Base-by-base conservation (phyloP, 345 rosid genomes). In the Populus tremula region DNA sequence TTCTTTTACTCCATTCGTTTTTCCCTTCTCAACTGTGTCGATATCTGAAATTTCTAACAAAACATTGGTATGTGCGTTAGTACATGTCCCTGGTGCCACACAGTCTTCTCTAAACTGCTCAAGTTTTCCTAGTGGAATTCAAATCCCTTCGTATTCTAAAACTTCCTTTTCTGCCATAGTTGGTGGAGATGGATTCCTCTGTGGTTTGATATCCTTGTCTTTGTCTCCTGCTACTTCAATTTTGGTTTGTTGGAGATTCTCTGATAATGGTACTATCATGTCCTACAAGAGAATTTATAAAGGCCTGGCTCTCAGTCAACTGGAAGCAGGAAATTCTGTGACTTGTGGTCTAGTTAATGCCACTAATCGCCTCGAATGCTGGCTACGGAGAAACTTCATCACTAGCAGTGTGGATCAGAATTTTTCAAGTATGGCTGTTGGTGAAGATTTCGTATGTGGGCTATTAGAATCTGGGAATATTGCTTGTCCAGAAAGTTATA, bases 171-270 rank as follows among this genome's bases (percentile, higher is more conserved):
- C 94, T 2, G 91, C 88, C 2, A 17, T 91, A 14, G 94, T 89
- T 13, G 87, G 90, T 4, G 96, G 97, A 36, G 84, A 89, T n/a
- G 89, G 96, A 2, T 92, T 91, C 71, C 20, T 92, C 0, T 91
- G 94, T 33, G 89, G 77, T 11, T 67, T 94, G 72, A 82, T 27
- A 41, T 33, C 85, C 1, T 59, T 43, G 3, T 3, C 76, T 13
- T 0, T 20, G 5, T 36, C 68, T 68, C 64, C 86, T 1, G 29
- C 85, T 31, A 17, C 43, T 73, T 91, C 94, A 3, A 64, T 29
- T 6, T 5, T 94, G 50, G 64, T 69, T 50, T 88, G 94, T 76
- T 91, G 92, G 94, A 89, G 97, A 78, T 92, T 87, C 76, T 85
- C 87, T 1, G 71, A 36, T 63, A 74, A 84, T 18, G 85, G 87